Evolutionary conservation across 257 asterid species (phyloP), one percentile per base, ranked within the genome.

Genomic region (Solanum raphanifolium): DNA sequence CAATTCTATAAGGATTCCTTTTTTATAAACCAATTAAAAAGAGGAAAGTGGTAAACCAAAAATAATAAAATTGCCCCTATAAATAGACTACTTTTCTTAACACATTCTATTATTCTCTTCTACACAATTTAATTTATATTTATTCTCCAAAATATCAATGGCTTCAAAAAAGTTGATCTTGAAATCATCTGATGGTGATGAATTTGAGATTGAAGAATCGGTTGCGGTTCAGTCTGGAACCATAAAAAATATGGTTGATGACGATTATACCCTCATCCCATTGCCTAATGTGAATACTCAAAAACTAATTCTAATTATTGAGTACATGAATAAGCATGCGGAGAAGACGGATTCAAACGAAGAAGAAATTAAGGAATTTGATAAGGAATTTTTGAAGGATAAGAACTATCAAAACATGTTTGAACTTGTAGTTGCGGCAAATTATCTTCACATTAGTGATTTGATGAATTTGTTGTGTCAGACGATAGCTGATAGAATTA

Each of bases 161-260:
- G 62, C 81, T 16, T 72, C 81, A 32, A 86, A 86, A 2, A 74
- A 12, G 4, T 4, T 89, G 8, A 87, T 48, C 34, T n/a, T 90
- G 29, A 82, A 32, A 69, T 79, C 87, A 69, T 86, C 62, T 1
- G 86, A 86, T 3, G 66, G 83, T 20, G 41, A 71, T 7, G 82
- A 83, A 13, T 88, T 88, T 79, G n/a, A 43, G 35, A 29, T 89
- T 7, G 71, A 78, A 43, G 71, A 89, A 87, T 27, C 81, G 1
- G 6, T 71, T 21, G 89, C 89, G 20, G 5, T 84, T n/a, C 66
- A 27, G 3, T 83, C 86, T 5, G 78, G 5, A 36, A 62, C 78
- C 1, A 83, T 69, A 3, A 86, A 85, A 43, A 65, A 85, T 86
- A 68, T 88, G 86, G 87, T 71, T n/a, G 88, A 87, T 15, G 91